These are phyloP conservation scores for Scortechinia acanthostroma DNA, from an alignment of 2,329 filamentous ascomycete species.

Conservation along the genomic window DNA sequence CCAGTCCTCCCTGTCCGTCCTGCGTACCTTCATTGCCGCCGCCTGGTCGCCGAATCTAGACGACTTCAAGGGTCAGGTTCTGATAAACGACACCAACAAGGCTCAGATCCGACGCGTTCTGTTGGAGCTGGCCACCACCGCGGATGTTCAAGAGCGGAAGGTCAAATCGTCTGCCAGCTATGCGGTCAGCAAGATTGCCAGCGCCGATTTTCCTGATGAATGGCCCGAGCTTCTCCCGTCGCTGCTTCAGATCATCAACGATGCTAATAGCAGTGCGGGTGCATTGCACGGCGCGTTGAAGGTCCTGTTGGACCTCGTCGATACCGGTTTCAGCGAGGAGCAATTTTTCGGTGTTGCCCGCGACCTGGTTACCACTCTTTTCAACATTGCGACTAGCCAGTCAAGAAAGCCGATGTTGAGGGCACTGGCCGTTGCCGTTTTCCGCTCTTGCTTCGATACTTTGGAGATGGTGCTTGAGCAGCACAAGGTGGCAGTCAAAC, in stretches of 20 bases:
- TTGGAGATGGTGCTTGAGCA: constrained; percentile 96
- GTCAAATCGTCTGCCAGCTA: constrained; percentile 75
- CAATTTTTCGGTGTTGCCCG: constrained; percentile 88
- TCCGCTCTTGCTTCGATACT: constrained; percentile 85
- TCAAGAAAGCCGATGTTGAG: constrained; percentile 69
- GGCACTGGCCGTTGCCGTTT: constrained; percentile 81
- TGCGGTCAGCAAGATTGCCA: constrained; percentile 87
- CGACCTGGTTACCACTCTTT: constrained; percentile 77
- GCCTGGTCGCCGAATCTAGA: constrained; percentile 77
- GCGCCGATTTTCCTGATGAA: constrained; percentile 84
- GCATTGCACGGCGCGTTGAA: constrained; percentile 85
- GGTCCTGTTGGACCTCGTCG: constrained; percentile 82
- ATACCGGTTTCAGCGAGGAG: constrained; percentile 86
- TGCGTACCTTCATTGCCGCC: constrained; percentile 76
- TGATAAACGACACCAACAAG: constrained; percentile 70
- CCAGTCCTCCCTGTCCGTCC: constrained; percentile 72
- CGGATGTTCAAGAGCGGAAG: constrained; percentile 69
- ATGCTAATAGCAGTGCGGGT: constrained; percentile 61
- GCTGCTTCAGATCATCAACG: constrained; percentile 64
- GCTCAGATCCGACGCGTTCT: constrained; percentile 66
- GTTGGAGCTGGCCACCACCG: constrained; percentile 69
- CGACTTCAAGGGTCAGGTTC: constrained; percentile 60
- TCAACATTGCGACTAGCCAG: constrained; percentile 73
- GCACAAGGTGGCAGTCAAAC: constrained; percentile 77
- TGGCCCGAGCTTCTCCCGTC: constrained; percentile 86